Percentiles rank a stretch among this genome's conserved stretches.
phyloP scores from a whole-genome alignment of 202 grass and related monocot genomes.

The Setaria viridis region DNA sequence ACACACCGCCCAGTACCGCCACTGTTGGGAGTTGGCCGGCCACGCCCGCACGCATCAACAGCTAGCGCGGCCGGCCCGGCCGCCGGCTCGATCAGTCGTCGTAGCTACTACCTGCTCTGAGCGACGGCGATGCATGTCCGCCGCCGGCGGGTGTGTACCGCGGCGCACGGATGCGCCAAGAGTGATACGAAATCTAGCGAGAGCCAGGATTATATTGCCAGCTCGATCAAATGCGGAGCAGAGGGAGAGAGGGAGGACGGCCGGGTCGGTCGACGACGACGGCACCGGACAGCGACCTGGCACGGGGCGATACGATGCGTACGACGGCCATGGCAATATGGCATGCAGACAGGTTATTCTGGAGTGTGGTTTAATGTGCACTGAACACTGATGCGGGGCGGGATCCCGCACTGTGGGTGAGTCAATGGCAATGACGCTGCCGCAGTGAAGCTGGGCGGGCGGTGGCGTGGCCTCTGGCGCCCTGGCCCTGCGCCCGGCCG shows the following conservation, averaged over 20 bases:
- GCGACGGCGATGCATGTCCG: neutral
- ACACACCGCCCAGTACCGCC: neutral
- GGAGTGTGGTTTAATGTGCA: constrained; percentile 39
- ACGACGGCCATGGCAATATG: neutral
- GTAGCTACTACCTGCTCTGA: neutral
- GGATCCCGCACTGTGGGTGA: constrained; percentile 52
- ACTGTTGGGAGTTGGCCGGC: constrained; percentile 24
- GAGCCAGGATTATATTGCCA: too few relatives aligned
- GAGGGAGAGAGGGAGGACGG: neutral
- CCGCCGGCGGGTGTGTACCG: neutral
- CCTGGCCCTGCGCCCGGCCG: neutral
- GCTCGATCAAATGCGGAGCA: too few relatives aligned
- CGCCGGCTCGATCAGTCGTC: neutral
- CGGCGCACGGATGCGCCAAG: neutral
- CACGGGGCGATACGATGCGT: constrained; percentile 8
- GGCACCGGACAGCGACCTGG: constrained; percentile 29
- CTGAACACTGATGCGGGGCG: neutral
- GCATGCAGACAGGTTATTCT: constrained; percentile 24
- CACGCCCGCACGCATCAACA: neutral
- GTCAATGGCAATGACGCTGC: constrained; percentile 53
- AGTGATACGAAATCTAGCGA: neutral
- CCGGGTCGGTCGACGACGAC: neutral
- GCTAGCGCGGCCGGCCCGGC: neutral
- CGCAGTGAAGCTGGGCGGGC: constrained; percentile 35
- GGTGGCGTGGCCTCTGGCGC: neutral